phyloP scores from a whole-genome alignment of 2,329 filamentous ascomycete genomes.

The Capronia americana region DNA sequence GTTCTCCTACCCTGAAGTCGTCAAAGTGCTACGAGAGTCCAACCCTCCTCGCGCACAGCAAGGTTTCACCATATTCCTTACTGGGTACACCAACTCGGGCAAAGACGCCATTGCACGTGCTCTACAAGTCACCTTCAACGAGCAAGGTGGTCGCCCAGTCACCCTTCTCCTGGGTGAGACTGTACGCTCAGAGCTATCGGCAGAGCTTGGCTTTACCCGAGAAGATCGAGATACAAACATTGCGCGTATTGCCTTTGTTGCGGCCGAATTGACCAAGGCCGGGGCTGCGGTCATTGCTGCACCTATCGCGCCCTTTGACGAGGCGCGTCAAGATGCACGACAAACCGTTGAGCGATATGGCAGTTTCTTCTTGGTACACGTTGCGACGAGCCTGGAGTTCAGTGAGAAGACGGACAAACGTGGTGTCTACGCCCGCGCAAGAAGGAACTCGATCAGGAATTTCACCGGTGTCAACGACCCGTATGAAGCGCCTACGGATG shows the following conservation, averaged over 20 bases:
- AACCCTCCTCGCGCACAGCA: slow-evolving; percentile 90
- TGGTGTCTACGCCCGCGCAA: slow-evolving; percentile 84
- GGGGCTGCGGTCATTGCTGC: slow-evolving; percentile 95
- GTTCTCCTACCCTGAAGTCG: slow-evolving; percentile 99
- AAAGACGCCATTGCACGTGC: slow-evolving; percentile 97
- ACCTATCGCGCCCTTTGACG: slow-evolving; percentile 91
- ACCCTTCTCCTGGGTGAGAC: slow-evolving; percentile 95
- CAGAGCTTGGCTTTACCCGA: slow-evolving; percentile 92
- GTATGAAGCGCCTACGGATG: slow-evolving; percentile 82
- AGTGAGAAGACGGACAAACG: slow-evolving; percentile 94
- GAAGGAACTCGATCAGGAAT: slow-evolving; percentile 90
- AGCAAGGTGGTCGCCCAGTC: slow-evolving; percentile 93
- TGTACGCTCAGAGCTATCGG: slow-evolving; percentile 88
- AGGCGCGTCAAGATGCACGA: slow-evolving; percentile 75
- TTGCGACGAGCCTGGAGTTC: slow-evolving; percentile 89
- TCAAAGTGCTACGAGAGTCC: slow-evolving; percentile 92
- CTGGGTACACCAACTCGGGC: slow-evolving; percentile 93
- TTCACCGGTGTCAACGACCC: slow-evolving; percentile 99
- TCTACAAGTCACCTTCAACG: slow-evolving; percentile 95
- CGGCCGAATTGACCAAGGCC: slow-evolving; percentile 88
- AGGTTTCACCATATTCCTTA: slow-evolving; percentile 98
- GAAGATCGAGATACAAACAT: slow-evolving; percentile 96
- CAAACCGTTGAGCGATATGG: slow-evolving; percentile 88
- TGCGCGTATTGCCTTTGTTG: slow-evolving; percentile 93
- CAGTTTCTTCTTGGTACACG: slow-evolving; percentile 93